A percentile compares a stretch with the other conserved stretches of the same genome.
Evolutionary conservation across 352 stramenopile species (phyloP).

Genomic region (Pythium diclinum): DNA sequence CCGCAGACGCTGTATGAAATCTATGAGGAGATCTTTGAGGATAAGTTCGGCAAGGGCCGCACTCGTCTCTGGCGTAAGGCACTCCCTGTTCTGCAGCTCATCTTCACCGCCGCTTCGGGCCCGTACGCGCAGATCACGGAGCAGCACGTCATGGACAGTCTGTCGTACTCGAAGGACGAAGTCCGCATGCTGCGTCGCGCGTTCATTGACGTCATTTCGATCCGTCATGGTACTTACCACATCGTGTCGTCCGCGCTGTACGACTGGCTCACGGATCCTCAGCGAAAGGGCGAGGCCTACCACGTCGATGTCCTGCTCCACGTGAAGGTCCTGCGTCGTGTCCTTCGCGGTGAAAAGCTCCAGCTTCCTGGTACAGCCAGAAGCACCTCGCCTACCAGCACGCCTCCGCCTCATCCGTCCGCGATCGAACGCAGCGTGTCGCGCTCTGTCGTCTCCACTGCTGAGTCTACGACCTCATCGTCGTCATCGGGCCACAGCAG

Average conservation of each 20-base stretch:
- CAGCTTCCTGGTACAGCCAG: slow-evolving; percentile 20
- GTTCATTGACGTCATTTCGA: slow-evolving; percentile 70
- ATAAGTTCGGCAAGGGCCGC: slow-evolving; percentile 79
- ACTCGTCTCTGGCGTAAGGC: slow-evolving; percentile 78
- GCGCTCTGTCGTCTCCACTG: neutral
- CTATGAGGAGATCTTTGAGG: slow-evolving; percentile 83
- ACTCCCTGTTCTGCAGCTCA: slow-evolving; percentile 66
- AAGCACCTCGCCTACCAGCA: slow-evolving; percentile 1
- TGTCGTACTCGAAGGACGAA: slow-evolving; percentile 58
- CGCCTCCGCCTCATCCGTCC: neutral
- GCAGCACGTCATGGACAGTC: slow-evolving; percentile 54
- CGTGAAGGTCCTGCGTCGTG: slow-evolving; percentile 43
- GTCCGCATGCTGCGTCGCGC: slow-evolving; percentile 64
- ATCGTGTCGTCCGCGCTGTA: slow-evolving; percentile 70
- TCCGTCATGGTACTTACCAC: slow-evolving; percentile 62
- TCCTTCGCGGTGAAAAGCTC: slow-evolving; percentile 29
- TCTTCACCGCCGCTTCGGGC: slow-evolving; percentile 61
- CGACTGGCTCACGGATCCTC: slow-evolving; percentile 58
- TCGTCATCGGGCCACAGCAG: slow-evolving; percentile 18
- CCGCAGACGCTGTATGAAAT: slow-evolving; percentile 81
- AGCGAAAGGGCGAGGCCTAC: slow-evolving; percentile 59
- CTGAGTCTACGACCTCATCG: slow-evolving; percentile 22
- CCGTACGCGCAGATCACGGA: slow-evolving; percentile 76
- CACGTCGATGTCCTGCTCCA: slow-evolving; percentile 53
- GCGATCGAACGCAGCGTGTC: neutral